These are phyloP conservation scores for Vigna hirtella DNA, from an alignment of 306 rosid species.

Conservation along the genomic window DNA sequence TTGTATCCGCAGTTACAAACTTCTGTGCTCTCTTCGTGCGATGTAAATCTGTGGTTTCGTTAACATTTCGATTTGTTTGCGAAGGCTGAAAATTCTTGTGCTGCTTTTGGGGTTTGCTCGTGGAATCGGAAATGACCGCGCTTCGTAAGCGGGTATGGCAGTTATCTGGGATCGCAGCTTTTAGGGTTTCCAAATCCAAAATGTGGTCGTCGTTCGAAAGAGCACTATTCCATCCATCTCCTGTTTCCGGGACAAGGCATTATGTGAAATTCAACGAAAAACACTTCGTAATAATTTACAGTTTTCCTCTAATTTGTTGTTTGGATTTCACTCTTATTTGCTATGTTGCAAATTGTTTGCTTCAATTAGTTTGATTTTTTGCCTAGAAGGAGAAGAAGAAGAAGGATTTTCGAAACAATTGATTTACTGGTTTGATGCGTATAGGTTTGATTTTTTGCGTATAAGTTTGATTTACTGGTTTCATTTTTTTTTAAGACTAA, in stretches of 20 bases:
- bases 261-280: conserved; percentile 68
- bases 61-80: conserved; percentile 17
- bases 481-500: too few species aligned
- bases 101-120: not conserved
- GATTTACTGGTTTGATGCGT: too few species aligned
- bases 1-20: not conserved
- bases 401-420: conserved; percentile 32
- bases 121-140: not conserved
- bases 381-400: conserved; percentile 81
- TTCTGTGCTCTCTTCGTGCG: not conserved
- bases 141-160: conserved; percentile 4
- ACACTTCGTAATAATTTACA: conserved; percentile 56
- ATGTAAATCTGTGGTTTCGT: not conserved
- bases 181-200: conserved; percentile 51
- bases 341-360: not conserved
- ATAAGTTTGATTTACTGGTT: too few species aligned
- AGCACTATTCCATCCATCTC: conserved; percentile 40
- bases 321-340: conserved; percentile 1
- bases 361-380: not conserved
- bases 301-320: not conserved
- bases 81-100: not conserved
- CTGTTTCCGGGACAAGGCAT: not conserved
- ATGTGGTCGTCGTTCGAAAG: conserved; percentile 25
- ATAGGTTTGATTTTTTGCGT: too few species aligned
- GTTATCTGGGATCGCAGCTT: not conserved